A percentile compares a stretch with the other conserved stretches of the same genome.
Evolutionary conservation across 2,329 filamentous ascomycete genomes (phyloP).

Genomic region (Stagonosporopsis chrysanthemi): DNA sequence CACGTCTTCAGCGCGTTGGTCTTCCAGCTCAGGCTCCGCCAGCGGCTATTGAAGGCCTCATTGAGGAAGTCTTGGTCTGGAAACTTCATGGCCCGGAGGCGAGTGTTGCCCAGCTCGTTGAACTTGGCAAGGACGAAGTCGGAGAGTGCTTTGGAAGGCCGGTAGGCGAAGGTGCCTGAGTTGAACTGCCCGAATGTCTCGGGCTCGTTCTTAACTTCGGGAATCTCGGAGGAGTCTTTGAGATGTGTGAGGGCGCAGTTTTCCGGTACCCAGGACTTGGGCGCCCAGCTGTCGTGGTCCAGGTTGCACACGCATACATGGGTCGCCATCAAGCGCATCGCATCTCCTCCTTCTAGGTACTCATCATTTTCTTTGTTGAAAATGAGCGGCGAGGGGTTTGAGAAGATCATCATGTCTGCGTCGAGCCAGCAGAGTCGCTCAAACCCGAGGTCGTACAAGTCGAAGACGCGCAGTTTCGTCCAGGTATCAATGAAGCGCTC

Average conservation of each 20-base stretch:
- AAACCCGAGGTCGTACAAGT: constrained; percentile 44
- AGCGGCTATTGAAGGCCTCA: constrained; percentile 55
- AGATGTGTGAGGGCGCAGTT: constrained; percentile 60
- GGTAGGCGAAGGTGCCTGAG: constrained; percentile 61
- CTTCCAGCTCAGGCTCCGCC: constrained; percentile 58
- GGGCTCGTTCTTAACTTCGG: constrained; percentile 39
- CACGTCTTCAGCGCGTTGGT: constrained; percentile 64
- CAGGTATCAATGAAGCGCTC: constrained; percentile 63
- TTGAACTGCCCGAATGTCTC: constrained; percentile 59
- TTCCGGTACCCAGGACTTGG: constrained; percentile 55
- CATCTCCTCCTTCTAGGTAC: constrained; percentile 28
- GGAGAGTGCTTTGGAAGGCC: constrained; percentile 52
- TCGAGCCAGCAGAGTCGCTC: constrained; percentile 60
- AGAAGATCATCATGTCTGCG: constrained; percentile 61
- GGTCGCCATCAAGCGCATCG: constrained; percentile 55
- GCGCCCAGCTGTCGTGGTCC: constrained; percentile 60
- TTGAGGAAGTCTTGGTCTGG: constrained; percentile 64
- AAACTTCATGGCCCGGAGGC: constrained; percentile 57
- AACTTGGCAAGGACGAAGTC: constrained; percentile 53
- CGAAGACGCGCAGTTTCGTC: constrained; percentile 64
- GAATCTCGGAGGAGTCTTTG: constrained; percentile 42
- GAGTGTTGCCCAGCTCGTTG: constrained; percentile 43
- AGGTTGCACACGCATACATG: constrained; percentile 63
- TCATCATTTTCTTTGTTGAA: constrained; percentile 53
- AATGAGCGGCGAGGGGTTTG: constrained; percentile 46